Evolutionary conservation across 768 basidiomycete genomes (phyloP), one percentile per base, ranked within the genome.

Genomic region (Lentinula guzmanii): DNA sequence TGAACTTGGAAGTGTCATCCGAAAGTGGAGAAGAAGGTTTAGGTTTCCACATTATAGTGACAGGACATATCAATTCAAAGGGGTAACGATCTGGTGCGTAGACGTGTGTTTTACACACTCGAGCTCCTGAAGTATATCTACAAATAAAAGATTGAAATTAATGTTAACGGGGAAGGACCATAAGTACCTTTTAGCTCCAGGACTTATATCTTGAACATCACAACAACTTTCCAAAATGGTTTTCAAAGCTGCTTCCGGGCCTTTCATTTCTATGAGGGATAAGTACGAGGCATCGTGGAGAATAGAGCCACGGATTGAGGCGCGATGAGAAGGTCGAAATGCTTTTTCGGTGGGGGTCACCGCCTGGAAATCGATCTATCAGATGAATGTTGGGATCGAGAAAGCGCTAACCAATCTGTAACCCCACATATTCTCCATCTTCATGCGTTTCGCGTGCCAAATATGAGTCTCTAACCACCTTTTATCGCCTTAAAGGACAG

Each of bases 371-470:
- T 31, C 35, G 55, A 39, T 34, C 56, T 1, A 6, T 51, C 41
- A 61, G 42, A n/a, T 16, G 42, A 15, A 8, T 51, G 16, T 35
- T 2, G 15, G 41, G 18, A 28, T 41, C 41, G 6, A 24, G 33
- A 42, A 21, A 50, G 18, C 50, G 69, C 81, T 21, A 33, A 93
- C 94, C 58, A 99, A 77, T 66, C 93, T 82, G 70, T 93, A 93
- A 0, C 93, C 93, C 95, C 95, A 98, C 72, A 91, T 80, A 64
- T 86, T 87, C 66, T 87, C 82, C 96, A 98, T 98, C 63, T 89
- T 86, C 87, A 96, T 96, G 5, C 97, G 85, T 73, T 98, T 98
- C 1, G 95, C 91, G 67, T 98, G 96, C 93, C 95, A 98, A 18
- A 98, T 74, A 71, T 99, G 97, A 5, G 95, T 96, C 70, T 96